Evolutionary conservation across 2,329 filamentous ascomycete genomes (phyloP), one percentile per base, ranked within the genome.

Genomic region (Aspergillus quadricinctus): DNA sequence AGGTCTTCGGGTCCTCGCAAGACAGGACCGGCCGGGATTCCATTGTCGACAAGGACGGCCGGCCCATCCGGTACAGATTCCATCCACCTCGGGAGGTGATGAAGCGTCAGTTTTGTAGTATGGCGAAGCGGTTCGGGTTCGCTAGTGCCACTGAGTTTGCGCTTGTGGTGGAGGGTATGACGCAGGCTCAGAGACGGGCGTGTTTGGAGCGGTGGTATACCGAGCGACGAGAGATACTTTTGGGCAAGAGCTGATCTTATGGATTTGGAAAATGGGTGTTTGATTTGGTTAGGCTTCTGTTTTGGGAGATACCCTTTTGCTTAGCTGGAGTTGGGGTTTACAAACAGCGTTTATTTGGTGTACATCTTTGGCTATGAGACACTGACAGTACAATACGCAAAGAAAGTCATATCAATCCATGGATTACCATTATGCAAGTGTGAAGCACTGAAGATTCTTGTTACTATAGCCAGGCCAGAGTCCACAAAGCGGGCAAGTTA

Each of bases 401-500:
- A 31, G 4, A 14, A 17, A 17, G 5, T 37, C 14, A 17, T 17
- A 37, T 37, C 14, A 17, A 17, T 17, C 6, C 31, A 37, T 2
- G 48, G 28, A 29, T 27, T 23, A 6, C 50, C n/a, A 11, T 50
- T 21, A 49, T 45, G 5, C 43, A n/a, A 35, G 45, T 21, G n/a
- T 11, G 23, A 29, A 19, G 40, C 3, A 9, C 23, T 31, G 29
- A 31, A 54, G 52, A 46, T 56, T 37, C 45, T 50, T 43, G 27
- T 80, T n/a, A 28, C 61, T 77, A 97, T 70, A 97, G 91, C 92
- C 94, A 99, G 27, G 92, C 91, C 71, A 97, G 72, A 25, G 92
- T 97, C 94, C 94, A 99, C 55, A 94, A 82, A 2, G 92, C 90
- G 19, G 94, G 94, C 64, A 97, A 75, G 65, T 90, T 88, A 4